phyloP scores from a whole-genome alignment of 257 asterid species.

The Solanum commersonii region DNA sequence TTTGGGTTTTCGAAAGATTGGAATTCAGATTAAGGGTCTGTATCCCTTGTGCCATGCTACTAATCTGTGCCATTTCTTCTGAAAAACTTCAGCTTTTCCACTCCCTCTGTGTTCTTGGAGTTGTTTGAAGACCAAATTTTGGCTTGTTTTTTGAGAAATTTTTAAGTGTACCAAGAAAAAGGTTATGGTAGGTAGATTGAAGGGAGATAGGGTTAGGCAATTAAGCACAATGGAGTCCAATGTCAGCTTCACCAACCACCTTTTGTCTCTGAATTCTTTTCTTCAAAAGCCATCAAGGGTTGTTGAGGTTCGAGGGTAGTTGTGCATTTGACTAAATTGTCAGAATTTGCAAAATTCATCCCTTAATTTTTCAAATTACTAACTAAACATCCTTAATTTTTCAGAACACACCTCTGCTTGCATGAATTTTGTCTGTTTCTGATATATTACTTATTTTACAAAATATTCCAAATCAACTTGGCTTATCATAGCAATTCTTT shows the following conservation, averaged over 20 bases:
- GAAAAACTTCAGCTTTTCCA: neutral
- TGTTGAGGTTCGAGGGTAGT: neutral
- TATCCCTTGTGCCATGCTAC: slow-evolving; percentile 41
- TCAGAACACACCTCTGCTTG: neutral
- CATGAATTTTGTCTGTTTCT: neutral
- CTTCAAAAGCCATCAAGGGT: neutral
- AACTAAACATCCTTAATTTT: neutral
- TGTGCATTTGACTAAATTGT: neutral
- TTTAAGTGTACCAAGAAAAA: neutral
- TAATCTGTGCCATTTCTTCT: slow-evolving; percentile 30
- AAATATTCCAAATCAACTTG: too few relatives aligned
- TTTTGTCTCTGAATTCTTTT: neutral
- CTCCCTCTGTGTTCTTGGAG: neutral
- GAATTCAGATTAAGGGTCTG: slow-evolving; percentile 34
- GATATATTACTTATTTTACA: neutral
- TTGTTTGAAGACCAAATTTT: neutral
- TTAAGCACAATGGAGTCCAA: neutral
- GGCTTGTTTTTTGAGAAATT: neutral
- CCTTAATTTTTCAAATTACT: neutral
- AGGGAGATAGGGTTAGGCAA: neutral
- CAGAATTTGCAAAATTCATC: neutral
- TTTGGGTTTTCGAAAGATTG: slow-evolving; percentile 15
- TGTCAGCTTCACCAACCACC: slow-evolving; percentile 1
- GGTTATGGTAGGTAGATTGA: neutral
- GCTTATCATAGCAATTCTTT: too few relatives aligned